Evolutionary conservation across 2,329 filamentous ascomycete species (phyloP).

Genomic region (Alternaria novae-zelandiae): DNA sequence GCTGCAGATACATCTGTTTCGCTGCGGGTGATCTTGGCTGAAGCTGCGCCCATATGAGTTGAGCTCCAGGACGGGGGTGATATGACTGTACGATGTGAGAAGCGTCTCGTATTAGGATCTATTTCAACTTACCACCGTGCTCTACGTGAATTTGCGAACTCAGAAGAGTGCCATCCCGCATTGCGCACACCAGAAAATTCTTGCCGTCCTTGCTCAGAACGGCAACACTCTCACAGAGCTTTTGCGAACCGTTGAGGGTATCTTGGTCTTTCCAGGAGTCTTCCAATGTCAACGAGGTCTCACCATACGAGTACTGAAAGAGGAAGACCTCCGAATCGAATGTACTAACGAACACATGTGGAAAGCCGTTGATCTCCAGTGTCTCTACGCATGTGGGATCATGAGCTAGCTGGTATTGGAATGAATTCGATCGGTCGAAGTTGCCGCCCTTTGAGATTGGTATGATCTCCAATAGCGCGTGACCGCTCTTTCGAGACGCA

Average conservation of each 20-base stretch:
- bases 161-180: conserved; percentile 44
- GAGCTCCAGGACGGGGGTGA: conserved; percentile 12
- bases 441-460: conserved; percentile 22
- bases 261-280: conserved; percentile 11
- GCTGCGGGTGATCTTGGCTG: conserved; percentile 31
- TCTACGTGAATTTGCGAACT: conserved; percentile 12
- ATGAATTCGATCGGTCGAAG: conserved; percentile 14
- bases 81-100: conserved; percentile 8
- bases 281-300: conserved; percentile 16
- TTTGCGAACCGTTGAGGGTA: conserved; percentile 7
- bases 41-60: conserved; percentile 35
- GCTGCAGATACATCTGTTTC: conserved; percentile 33
- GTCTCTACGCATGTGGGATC: conserved; percentile 47
- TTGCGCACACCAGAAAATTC: conserved; percentile 42
- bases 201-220: conserved; percentile 18
- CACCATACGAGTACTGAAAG: conserved; percentile 17
- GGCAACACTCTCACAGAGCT: conserved; percentile 41
- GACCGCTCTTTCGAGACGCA: conserved; percentile 24
- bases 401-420: conserved; percentile 21
- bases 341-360: conserved; percentile 39
- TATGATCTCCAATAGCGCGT: conserved; percentile 31
- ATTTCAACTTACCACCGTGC: conserved; percentile 10
- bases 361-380: conserved; percentile 22
- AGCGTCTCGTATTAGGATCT: background rate
- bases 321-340: conserved; percentile 32